phyloP scores from a whole-genome alignment of 768 basidiomycete genomes.

The Boletus rubropictus region DNA sequence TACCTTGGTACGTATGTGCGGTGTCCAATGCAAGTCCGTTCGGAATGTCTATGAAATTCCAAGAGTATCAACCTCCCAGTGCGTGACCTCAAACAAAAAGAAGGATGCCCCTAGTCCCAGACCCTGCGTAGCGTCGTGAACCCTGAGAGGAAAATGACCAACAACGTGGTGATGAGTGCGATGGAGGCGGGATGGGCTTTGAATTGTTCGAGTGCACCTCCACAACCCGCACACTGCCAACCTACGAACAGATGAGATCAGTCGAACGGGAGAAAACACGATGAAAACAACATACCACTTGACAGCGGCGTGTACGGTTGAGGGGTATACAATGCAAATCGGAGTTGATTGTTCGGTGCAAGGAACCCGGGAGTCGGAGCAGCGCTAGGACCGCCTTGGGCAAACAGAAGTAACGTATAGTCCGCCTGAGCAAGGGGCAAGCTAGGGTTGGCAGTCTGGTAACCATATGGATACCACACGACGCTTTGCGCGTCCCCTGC shows the following conservation, averaged over 20 bases:
- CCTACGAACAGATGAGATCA: conserved; percentile 11
- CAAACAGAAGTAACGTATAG: conserved; percentile 57
- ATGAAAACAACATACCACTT: conserved; percentile 30
- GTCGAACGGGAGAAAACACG: neutral
- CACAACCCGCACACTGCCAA: conserved; percentile 28
- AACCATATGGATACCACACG: conserved; percentile 58
- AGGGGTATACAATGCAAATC: conserved; percentile 62
- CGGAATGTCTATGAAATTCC: conserved; percentile 21
- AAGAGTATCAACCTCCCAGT: conserved; percentile 7
- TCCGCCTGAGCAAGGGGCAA: conserved; percentile 55
- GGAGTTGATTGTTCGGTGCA: conserved; percentile 45
- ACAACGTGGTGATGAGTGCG: conserved; percentile 29
- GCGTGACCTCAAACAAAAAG: neutral
- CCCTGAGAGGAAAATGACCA: conserved; percentile 30
- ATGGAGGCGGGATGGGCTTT: conserved; percentile 29
- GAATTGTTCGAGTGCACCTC: conserved; percentile 28
- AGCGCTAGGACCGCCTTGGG: conserved; percentile 48
- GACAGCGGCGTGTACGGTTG: conserved; percentile 48
- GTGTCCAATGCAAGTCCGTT: conserved; percentile 27
- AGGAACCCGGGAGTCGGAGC: conserved; percentile 46
- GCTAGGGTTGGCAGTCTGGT: conserved; percentile 42
- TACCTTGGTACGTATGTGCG: conserved; percentile 27
- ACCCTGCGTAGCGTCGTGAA: conserved; percentile 32
- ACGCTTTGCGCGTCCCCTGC: conserved; percentile 46
- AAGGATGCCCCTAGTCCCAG: conserved; percentile 18